Evolutionary conservation across 2,329 filamentous ascomycete species (phyloP), one percentile per base, ranked within the genome.

Genomic region (Apiospora aurea): DNA sequence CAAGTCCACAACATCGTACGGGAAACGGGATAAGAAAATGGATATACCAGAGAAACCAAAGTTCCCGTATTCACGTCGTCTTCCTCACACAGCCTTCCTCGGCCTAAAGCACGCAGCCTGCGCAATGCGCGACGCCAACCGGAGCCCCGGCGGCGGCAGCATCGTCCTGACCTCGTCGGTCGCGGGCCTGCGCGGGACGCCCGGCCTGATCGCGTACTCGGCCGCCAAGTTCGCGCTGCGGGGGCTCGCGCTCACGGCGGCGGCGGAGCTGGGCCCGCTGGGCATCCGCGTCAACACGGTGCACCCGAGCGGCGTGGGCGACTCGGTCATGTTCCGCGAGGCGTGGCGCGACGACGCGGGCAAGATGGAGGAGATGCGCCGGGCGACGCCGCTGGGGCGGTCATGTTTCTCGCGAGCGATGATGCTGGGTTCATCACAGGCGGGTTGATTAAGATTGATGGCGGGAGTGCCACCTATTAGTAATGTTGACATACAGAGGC

Each of bases 281-380:
- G 79, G 79, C 57, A 82, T 83, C 72, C 80, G 82, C 41, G 82
- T 83, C 70, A 83, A 83, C 74, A 83, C 81, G 2, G 80, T 83
- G 21, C 82, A 83, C 73, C 82, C 81, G 6, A 81, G 80, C 67
- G 81, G 81, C 53, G 79, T 83, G 34, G 24, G 14, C 14, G 78
- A 82, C 49, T 79, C 79, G 2, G 79, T 80, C 8, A 79, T 81
- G 71, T 82, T 80, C 70, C 76, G 78, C 47, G 76, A 79, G 46
- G 74, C 80, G 4, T 82, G 81, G 81, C 78, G 71, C n/a, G 72
- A 76, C 49, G 49, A 53, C 51, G 24, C 24, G 26, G 79, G 82
- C 70, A 79, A 78, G 71, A 74, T 82, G 43, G 79, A 78, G 13
- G 78, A 79, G 72, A 72, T 82, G 69, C 75, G 78, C 70, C 75